A percentile compares a stretch with the other conserved stretches of the same genome.
Conservation (phyloP, 139 green algal species). For the Picochlorum sp. region DNA sequence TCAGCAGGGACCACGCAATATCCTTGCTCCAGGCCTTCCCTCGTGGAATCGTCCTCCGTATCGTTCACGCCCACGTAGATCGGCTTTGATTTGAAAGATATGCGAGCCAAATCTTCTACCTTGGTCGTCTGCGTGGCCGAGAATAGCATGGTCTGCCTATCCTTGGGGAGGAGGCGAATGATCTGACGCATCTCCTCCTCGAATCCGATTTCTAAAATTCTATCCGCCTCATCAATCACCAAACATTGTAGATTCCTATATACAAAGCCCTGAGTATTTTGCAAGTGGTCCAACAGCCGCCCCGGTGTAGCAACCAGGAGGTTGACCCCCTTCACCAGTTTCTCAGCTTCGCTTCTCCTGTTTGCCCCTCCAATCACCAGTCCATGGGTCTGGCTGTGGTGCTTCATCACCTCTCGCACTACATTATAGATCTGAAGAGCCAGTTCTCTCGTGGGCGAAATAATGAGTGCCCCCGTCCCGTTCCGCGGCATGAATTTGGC, state of each 20-base stretch:
- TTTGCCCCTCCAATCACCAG: slow-evolving; percentile 98
- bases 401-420: slow-evolving; percentile 82
- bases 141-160: slow-evolving; percentile 98
- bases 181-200: slow-evolving; percentile 98
- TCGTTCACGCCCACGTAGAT: slow-evolving; percentile 98
- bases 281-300: slow-evolving; percentile 94
- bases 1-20: slow-evolving; percentile 87
- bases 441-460: slow-evolving; percentile 91
- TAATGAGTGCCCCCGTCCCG: slow-evolving; percentile 84
- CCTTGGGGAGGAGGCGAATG: slow-evolving; percentile 87
- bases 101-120: slow-evolving; percentile 89
- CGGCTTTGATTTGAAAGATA: slow-evolving; percentile 89
- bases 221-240: slow-evolving; percentile 95
- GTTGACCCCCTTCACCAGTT: slow-evolving; percentile 91
- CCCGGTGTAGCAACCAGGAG: slow-evolving; percentile 90
- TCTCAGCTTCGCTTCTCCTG: slow-evolving; percentile 85
- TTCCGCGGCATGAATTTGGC: slow-evolving; percentile 93
- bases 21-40: slow-evolving; percentile 90
- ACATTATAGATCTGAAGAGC: slow-evolving; percentile 95
- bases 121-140: slow-evolving; percentile 94
- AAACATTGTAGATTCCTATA: slow-evolving; percentile 77
- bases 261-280: slow-evolving; percentile 81
- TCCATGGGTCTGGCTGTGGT: slow-evolving; percentile 90
- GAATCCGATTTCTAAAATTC: slow-evolving; percentile 97
- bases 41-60: slow-evolving; percentile 47